Percentiles rank a stretch among this genome's conserved stretches.
These are phyloP conservation scores for Xerocomus brunneocitrinus DNA, from an alignment of 768 basidiomycete genomes.

Conservation along the genomic window DNA sequence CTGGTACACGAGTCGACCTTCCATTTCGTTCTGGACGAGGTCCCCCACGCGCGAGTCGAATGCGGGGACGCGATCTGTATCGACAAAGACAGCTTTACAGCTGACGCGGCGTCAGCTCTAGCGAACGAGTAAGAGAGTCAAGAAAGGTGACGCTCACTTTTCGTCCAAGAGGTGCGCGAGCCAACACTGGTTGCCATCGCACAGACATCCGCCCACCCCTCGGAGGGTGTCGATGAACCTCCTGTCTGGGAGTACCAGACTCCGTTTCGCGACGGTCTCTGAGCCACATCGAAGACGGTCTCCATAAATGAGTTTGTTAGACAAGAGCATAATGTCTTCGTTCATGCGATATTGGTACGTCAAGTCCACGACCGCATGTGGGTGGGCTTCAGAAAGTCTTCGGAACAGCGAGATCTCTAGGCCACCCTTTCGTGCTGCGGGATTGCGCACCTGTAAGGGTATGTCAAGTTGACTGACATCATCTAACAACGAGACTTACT, in stretches of 20 bases:
- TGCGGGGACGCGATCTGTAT: conserved; percentile 82
- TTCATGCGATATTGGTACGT: conserved; percentile 96
- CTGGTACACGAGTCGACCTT: conserved; percentile 68
- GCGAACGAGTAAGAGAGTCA: no score
- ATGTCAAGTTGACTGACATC: neutral
- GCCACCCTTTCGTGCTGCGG: conserved; percentile 74
- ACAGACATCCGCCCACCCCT: conserved; percentile 24
- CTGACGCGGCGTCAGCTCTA: conserved; percentile 35
- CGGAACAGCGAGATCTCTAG: conserved; percentile 89
- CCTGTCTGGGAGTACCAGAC: conserved; percentile 49
- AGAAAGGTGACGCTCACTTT: conserved; percentile 41
- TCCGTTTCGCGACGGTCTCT: conserved; percentile 57
- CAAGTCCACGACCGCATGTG: conserved; percentile 80
- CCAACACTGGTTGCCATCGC: conserved; percentile 57
- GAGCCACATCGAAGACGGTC: conserved; percentile 77
- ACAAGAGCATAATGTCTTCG: conserved; percentile 87
- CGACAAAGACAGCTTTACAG: conserved; percentile 86
- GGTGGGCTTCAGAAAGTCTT: conserved; percentile 82
- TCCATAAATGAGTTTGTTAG: conserved; percentile 82
- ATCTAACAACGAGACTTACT: conserved; percentile 38
- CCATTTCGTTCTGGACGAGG: conserved; percentile 83
- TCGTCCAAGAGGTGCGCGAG: conserved; percentile 57
- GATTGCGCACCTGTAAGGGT: conserved; percentile 68
- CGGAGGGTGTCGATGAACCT: conserved; percentile 45
- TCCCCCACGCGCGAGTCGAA: conserved; percentile 80